Evolutionary conservation across 2,329 filamentous ascomycete species (phyloP), one percentile per base, ranked within the genome.

Genomic region (Claviceps monticola): DNA sequence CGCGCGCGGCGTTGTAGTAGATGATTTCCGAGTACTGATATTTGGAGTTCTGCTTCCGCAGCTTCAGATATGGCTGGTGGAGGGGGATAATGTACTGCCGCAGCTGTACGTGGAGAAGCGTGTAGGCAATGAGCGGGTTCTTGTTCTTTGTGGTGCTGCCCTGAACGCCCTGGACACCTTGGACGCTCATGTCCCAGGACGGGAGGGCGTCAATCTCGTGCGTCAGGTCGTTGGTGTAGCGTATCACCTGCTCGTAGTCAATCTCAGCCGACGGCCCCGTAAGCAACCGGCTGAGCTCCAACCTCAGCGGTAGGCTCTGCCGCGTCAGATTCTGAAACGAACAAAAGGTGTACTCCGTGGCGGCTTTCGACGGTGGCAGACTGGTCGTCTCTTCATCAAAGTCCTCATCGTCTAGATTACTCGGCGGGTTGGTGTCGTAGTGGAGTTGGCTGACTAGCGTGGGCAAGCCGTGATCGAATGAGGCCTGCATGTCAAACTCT

Each of bases 11-110:
- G 51, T 78, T 80, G 64, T 81, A 81, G 68, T 80, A 82, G 47
- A 81, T 74, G 53, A 80, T 78, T 57, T 82, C 78, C 1, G 78
- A 80, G 59, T 78, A 77, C 58, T 81, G 78, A 59, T 80, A 81
- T 57, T 78, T 78, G 52, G 77, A 77, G 62, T 80, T 78, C 55
- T 72, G 70, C 64, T 76, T 76, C 57, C 78, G 74, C 50, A 80
- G 70, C 59, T 78, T 79, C 34, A 82, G 68, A 60, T 77, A 82
- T 1, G 78, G 76, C 55, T 81, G 76, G 58, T 80, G 78, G 6
- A 82, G 67, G 1, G 78, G 76, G 55, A 82, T 76, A 53, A 82
- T 79, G 64, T 80, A 82, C 59, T 81, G 77, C 34, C 76, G 68
- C 49, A 82, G 69, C 58, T 82, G 78, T 50, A 82, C 73, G 60